Conservation (phyloP, 257 asterid genomes). For the Solanum chilense region DNA sequence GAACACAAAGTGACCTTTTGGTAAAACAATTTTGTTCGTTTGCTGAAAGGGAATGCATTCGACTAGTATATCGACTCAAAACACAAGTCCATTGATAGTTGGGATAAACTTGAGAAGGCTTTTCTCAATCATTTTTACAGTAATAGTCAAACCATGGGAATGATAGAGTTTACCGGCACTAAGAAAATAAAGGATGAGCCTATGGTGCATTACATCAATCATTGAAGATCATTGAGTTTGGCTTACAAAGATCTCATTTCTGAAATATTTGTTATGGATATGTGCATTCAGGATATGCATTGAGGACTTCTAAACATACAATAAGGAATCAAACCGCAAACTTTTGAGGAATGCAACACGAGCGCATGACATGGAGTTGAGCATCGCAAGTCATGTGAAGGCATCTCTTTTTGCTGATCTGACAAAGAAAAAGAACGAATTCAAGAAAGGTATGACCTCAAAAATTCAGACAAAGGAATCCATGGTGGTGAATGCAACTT, state of each 20-base stretch:
- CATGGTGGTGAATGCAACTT: too few relatives aligned
- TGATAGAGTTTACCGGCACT: background rate
- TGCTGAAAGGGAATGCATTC: background rate
- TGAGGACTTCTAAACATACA: background rate
- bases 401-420: background rate
- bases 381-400: background rate
- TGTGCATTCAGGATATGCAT: background rate
- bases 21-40: background rate
- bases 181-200: background rate
- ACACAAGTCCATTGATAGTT: background rate
- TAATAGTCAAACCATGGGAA: background rate
- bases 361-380: background rate
- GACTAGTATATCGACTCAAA: background rate
- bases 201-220: background rate
- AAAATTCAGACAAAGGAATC: too few relatives aligned
- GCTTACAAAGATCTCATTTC: background rate
- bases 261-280: background rate
- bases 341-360: background rate
- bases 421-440: background rate
- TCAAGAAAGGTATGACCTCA: too few relatives aligned
- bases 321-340: background rate
- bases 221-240: background rate
- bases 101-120: background rate
- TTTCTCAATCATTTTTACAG: background rate
- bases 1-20: background rate